Base-by-base conservation (phyloP, 257 asterid genomes). In the Petunia axillaris region DNA sequence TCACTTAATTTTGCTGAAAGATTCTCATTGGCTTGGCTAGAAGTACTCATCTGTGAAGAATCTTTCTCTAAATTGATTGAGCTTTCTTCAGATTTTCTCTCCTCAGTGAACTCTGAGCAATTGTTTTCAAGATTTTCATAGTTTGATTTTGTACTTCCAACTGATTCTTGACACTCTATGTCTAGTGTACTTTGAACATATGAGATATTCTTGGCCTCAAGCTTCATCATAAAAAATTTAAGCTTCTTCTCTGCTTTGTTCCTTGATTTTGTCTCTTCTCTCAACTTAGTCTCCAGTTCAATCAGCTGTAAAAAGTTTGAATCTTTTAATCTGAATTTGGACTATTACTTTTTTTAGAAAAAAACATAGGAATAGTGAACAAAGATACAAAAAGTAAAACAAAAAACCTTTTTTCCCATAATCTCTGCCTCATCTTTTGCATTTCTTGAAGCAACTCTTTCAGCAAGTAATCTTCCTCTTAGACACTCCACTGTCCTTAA, bases 381-480 rank as follows among this genome's bases (percentile, higher is more conserved):
- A 25, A 25, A 25, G 25, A 25, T 25, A 25, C 25, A 25, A 25
- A 25, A 25, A 25, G 25, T 25, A 73, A 54, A 73, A 66, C 59
- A 44, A 13, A 4, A 37, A 46, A 93, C 98, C 97, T 89, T 90
- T 77, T 79, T 84, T 78, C 62, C 94, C 80, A 90, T 78, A 7
- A 43, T 70, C 2, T 85, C 84, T 0, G 93, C 96, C 43, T 88
- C 89, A 50, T 87, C 85, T 80, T 87, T 90, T 0, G 97, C 94
- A 87, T 83, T 91, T 80, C 87, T 90, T 63, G 98, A 90, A 86
- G 94, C 91, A 43, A 81, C 81, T 86, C 98, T 91, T 83, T 94
- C 98, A 10, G 98, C 98, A 35, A 86, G 90, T 74, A 94, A 86
- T 86, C 98, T 91, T 37, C 97, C 97, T 85, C 97, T 93, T 57